A percentile compares a stretch with the other conserved stretches of the same genome.
Evolutionary conservation across 495 filamentous ascomycete species (phyloP).

Genomic region (Bathelium albidoporum): DNA sequence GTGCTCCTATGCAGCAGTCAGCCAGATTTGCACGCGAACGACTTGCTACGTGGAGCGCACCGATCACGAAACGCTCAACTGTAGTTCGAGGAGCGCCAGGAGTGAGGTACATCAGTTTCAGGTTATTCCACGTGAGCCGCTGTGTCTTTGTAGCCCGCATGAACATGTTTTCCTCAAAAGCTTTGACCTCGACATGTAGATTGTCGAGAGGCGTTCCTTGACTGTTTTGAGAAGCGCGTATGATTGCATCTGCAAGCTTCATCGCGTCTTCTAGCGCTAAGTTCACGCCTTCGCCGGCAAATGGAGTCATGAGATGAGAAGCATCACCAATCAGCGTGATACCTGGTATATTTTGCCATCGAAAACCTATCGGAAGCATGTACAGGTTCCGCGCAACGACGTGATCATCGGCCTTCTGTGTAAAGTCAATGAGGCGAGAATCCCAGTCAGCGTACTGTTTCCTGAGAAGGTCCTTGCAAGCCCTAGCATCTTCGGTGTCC

Average conservation of each 20-base stretch:
- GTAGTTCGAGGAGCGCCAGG: conserved; percentile 17
- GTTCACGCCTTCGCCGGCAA: conserved; percentile 54
- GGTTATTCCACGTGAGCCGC: conserved; percentile 20
- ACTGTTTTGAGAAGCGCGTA: conserved; percentile 7
- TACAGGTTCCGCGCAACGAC: conserved; percentile 30
- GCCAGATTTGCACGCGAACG: not conserved
- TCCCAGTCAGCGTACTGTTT: conserved; percentile 16
- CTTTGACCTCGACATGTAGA: conserved; percentile 14
- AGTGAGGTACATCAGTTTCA: conserved; percentile 21
- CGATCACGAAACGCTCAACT: conserved; percentile 21
- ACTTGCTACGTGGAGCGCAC: not conserved
- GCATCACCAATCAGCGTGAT: conserved; percentile 52
- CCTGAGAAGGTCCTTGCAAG: conserved; percentile 5
- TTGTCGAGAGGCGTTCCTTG: not conserved
- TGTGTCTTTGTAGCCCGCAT: conserved; percentile 11
- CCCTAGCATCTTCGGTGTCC: conserved; percentile 12
- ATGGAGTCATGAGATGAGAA: conserved; percentile 53
- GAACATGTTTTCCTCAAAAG: conserved; percentile 24
- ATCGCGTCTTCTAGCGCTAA: conserved; percentile 48
- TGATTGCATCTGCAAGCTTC: conserved; percentile 31
- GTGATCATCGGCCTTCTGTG: conserved; percentile 9
- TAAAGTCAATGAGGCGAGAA: conserved; percentile 4
- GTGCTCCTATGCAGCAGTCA: not conserved
- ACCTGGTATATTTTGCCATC: conserved; percentile 37
- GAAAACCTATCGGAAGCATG: conserved; percentile 42